Evolutionary conservation across 768 basidiomycete species (phyloP), one percentile per base, ranked within the genome.

Genomic region (Leccinum incarnatum): DNA sequence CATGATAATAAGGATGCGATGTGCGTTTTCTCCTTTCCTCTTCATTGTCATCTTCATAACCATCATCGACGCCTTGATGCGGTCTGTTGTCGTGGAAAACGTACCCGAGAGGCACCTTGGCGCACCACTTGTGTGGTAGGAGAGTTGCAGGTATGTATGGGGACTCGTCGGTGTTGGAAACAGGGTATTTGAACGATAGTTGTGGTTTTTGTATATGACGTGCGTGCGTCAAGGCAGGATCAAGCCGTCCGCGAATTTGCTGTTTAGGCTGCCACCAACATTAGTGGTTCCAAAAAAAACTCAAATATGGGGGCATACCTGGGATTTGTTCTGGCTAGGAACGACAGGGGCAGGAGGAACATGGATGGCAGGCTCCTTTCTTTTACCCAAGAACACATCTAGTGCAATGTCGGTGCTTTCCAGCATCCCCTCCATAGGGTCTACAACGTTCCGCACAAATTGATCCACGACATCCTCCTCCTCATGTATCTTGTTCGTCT

Each of bases 401-500:
- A 99, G 73, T 62, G 84, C 85, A 9, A 85, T 87, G 69, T 98
- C 95, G 4, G 93, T 90, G 54, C 85, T 81, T 74, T 98, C 97
- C 58, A 97, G 73, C 54, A 98, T 71, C 50, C 82, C 80, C 69
- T 99, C 96, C 80, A 96, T 83, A 0, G 84, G 77, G 67, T 94
- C 92, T n/a, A 92, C 88, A 2, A 96, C 80, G 21, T 84, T 72
- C 17, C 83, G 78, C 63, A 89, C 83, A 70, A 94, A 96, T 62
- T 83, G 85, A 70, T 97, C 95, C 32, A 91, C 74, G 3, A 95
- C 81, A 74, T 95, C 90, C 65, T 97, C 93, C 67, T 90, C 82
- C 56, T 77, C 82, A 56, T 81, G 78, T 53, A 89, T 80, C 30
- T 63, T 62, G 67, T 66, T 51, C 42, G 60, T 54, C 9, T 69